phyloP scores from a whole-genome alignment of 352 stramenopile genomes.

The Globisporangium nunn region DNA sequence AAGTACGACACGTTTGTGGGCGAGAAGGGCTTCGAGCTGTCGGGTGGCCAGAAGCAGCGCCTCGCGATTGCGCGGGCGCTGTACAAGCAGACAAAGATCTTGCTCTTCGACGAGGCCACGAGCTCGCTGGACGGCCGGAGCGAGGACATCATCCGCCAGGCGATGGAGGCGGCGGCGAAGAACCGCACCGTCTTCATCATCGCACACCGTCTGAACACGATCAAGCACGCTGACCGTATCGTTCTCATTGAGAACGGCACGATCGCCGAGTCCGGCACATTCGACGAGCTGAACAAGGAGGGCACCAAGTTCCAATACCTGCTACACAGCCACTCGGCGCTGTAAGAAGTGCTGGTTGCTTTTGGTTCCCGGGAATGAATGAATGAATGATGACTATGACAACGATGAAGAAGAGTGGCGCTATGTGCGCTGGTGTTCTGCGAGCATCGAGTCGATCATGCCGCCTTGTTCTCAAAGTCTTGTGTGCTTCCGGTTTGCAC shows the following conservation, averaged over 20 bases:
- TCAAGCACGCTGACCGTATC: conserved; percentile 79
- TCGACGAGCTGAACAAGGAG: conserved; percentile 65
- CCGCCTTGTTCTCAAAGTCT: conserved; percentile 20
- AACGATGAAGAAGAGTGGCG: not conserved
- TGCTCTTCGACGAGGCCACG: conserved; percentile 83
- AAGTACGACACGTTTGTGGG: conserved; percentile 96
- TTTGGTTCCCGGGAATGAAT: not conserved
- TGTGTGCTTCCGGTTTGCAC: conserved; percentile 63
- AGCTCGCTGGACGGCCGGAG: conserved; percentile 78
- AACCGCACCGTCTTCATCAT: conserved; percentile 82
- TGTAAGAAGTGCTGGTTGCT: conserved; percentile 7
- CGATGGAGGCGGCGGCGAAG: conserved; percentile 49
- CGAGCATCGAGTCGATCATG: not conserved
- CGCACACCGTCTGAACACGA: conserved; percentile 80
- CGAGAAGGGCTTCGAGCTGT: conserved; percentile 95
- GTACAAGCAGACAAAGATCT: conserved; percentile 75
- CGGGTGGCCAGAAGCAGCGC: conserved; percentile 96
- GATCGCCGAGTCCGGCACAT: conserved; percentile 73
- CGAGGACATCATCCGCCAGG: conserved; percentile 71
- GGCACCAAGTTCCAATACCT: conserved; percentile 76
- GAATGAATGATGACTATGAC: not conserved
- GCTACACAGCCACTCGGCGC: conserved; percentile 48
- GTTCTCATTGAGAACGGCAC: conserved; percentile 75
- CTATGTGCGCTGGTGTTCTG: not conserved
- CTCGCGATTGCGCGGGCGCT: conserved; percentile 78